These are phyloP conservation scores for Apiotrichum gracile DNA, from an alignment of 1,284 basidiomycete species.

Conservation along the genomic window DNA sequence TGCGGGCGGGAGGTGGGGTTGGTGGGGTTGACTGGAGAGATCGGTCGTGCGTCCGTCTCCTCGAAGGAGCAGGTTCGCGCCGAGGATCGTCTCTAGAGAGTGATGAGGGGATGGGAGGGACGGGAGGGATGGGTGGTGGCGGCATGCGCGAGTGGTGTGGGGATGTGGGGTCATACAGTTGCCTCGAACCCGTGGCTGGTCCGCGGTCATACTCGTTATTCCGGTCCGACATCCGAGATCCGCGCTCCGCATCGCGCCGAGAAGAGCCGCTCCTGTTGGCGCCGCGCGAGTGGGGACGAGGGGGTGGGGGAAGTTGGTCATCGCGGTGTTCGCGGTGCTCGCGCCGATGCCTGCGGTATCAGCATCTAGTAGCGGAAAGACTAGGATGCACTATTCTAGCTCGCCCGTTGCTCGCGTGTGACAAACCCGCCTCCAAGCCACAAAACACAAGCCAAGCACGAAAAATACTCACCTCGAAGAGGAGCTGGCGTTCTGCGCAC, in stretches of 20 bases:
- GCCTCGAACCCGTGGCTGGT: constrained; percentile 1
- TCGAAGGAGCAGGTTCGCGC: not conserved
- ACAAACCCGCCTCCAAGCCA: no score
- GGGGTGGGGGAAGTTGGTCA: not conserved
- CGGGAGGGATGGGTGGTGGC: not conserved
- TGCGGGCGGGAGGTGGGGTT: constrained; percentile 3
- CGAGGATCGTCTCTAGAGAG: constrained; percentile 3
- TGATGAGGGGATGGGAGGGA: not conserved
- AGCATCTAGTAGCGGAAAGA: no score
- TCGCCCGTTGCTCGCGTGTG: no score
- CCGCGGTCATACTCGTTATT: constrained; percentile 19
- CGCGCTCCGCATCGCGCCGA: not conserved
- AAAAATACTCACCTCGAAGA: no score
- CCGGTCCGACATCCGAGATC: not conserved
- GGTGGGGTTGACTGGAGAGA: constrained; percentile 7
- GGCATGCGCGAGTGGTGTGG: not conserved
- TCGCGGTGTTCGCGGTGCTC: not conserved
- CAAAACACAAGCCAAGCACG: no score
- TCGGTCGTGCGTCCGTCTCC: constrained; percentile 13
- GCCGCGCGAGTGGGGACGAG: not conserved
- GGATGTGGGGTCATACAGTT: constrained; percentile 13
- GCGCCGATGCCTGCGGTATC: not conserved
- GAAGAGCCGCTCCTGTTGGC: not conserved
- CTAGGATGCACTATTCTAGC: no score
- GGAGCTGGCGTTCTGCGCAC: not conserved